Evolutionary conservation across 306 rosid species (phyloP), one percentile per base, ranked within the genome.

Genomic region (Cicer arietinum): DNA sequence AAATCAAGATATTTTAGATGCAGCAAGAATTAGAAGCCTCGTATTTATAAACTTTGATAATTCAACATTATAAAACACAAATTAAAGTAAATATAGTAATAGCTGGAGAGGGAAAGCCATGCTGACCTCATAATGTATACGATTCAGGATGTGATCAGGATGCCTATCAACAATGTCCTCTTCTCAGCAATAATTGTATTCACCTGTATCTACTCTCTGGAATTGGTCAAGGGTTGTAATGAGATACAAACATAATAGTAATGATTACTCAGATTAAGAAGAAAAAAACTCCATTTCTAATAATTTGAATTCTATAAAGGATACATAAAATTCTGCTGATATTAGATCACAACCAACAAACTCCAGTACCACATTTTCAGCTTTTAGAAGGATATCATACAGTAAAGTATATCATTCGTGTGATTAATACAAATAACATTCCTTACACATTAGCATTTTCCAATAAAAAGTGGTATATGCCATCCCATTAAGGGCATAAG

Each of bases 301-400:
- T 58, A 70, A 74, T 69, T 74, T 47, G 20, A 83, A 79, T 76
- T 58, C 77, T 57, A 68, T 54, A 73, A 87, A 89, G 98, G 98
- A 92, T 92, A 90, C 89, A 85, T 94, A 94, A 74, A 94, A 96
- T 69, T 93, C 99, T 6, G 95, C 95, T 88, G 92, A 84, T 86
- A 96, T 87, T 66, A 92, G 85, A 69, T 92, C 88, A 82, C 91
- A 91, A 8, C 99, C 97, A 22, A 90, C 92, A 73, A 56, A 78
- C 78, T 86, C 97, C 45, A 86, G 71, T 77, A 92, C 96, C 35
- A 85, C 88, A 7, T 84, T 89, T 84, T 94, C 99, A 13, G 93
- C 88, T 66, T 84, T 88, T 40, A 90, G 89, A 78, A 94, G 96
- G 52, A 89, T 81, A 59, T 92, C 97, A 25, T 25, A 25, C 4